Base-by-base conservation (phyloP, 106 monocot species). In the Hemerocallis citrina region DNA sequence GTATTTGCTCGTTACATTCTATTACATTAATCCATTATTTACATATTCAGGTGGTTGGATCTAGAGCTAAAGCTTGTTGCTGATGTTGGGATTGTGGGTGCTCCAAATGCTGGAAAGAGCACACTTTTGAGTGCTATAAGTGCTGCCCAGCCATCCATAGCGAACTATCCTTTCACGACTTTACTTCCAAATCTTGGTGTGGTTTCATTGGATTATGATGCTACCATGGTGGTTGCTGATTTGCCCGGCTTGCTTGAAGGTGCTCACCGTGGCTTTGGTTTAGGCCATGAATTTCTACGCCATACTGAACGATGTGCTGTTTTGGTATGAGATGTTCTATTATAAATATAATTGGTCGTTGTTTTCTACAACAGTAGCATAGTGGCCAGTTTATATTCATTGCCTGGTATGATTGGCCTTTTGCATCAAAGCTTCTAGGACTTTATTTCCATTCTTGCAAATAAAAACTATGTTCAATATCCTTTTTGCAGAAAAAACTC, bases 221-320 rank as follows among this genome's bases (percentile, higher is more conserved):
- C 84, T 2, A 87, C 90, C 14, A 90, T 90, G 86, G 95, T 96
- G 34, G 95, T 96, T 34, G 95, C 95, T 24, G 95, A 96, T 66
- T 77, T 96, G n/a, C 95, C 95, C 34, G 95, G 95, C 50, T 84
- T 96, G 57, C 95, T 96, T 73, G 95, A 96, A 87, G 95, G 95
- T 71, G 95, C 95, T 55, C 95, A 96, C 49, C 66, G 77, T 11
- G 95, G 95, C 24, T 90, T 82, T 81, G 95, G 95, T 45, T 77
- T 96, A 65, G 95, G 95, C 30, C 95, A 96, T 70, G 95, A 96
- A 63, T 96, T 96, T 73, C 64, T 96, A 32, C 72, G 95, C n/a
- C 90, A 96, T 63, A 79, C 87, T 27, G 95, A 96, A 78, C 76
- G 95, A 84, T 96, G 95, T 58, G 80, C 86, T 66, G 90, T 95